Conservation (phyloP, 108 stramenopile genomes). For the Nitzschia palea region DNA sequence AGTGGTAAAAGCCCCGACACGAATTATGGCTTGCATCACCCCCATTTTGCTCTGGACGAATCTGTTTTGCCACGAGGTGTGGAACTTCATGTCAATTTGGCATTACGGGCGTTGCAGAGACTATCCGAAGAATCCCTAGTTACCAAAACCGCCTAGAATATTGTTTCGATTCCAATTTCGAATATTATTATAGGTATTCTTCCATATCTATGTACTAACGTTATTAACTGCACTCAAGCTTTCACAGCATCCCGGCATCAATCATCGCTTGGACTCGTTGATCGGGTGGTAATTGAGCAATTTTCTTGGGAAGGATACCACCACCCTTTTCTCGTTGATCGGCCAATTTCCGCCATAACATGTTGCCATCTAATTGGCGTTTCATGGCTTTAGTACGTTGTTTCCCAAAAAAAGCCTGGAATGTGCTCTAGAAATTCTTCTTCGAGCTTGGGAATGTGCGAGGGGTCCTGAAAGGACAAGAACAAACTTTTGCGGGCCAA, state of each 20-base stretch:
- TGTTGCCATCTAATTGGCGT: conserved; percentile 65
- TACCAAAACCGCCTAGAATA: not conserved
- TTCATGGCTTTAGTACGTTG: conserved; percentile 81
- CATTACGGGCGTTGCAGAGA: conserved; percentile 60
- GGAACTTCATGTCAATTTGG: conserved; percentile 81
- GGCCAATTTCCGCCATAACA: conserved; percentile 71
- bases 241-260: conserved; percentile 43
- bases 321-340: conserved; percentile 37
- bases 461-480: conserved; percentile 66
- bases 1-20: conserved; percentile 55
- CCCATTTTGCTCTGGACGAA: conserved; percentile 85
- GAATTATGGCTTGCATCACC: conserved; percentile 81
- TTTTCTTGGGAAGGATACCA: conserved; percentile 28
- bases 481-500: conserved; percentile 69
- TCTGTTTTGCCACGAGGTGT: conserved; percentile 68
- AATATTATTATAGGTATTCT: too few relatives aligned
- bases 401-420: conserved; percentile 85
- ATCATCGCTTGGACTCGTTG: conserved; percentile 61
- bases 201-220: too few relatives aligned
- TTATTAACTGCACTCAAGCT: too few relatives aligned
- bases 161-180: too few relatives aligned
- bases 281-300: conserved; percentile 50
- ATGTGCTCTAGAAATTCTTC: conserved; percentile 85
- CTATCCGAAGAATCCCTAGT: conserved; percentile 17
- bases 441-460: conserved; percentile 64